Evolutionary conservation across 108 stramenopile species (phyloP), one percentile per base, ranked within the genome.

Genomic region (Cyclotella cryptica): DNA sequence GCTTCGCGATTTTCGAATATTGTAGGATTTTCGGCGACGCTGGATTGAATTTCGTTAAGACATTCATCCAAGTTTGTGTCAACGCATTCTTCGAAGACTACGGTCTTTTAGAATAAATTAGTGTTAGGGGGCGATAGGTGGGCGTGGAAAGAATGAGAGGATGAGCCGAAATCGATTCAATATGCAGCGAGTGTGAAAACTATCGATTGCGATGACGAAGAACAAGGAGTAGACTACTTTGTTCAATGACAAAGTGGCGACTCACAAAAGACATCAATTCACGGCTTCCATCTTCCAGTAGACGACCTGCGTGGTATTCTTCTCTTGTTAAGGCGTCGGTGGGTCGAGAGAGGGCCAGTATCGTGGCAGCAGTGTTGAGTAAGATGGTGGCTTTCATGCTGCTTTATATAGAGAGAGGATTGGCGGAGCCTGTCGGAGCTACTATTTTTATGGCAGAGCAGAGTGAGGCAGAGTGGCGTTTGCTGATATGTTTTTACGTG

Each of bases 41-140:
- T 7, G 13, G 46, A 12, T 19, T 75, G 28, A 18, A 75, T 75
- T 10, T 59, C 5, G 8, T 10, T 64, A 6, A 28, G 28, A 35
- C 74, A 75, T 5, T n/a, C 74, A 1, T 30, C 47, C 5, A 49
- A 0, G 46, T 28, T 6, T 13, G 4, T 1, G 49, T 27, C 28
- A 3, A 66, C 64, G 47, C 74, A 75, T 29, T 75, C 74, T 51
- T 65, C 64, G 22, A 75, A 75, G 8, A 72, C 17, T 19, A 72
- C 58, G 22, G 71, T 72, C 71, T 72, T 6, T 28, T 11, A 11
- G 28, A 40, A 63, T 26, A 9, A 12, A 6, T 35, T 35, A 6
- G 35, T 6, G 6, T 6, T 2, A 35, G 35, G 6, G 35, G 35
- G 35, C 35, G 35, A 35, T 35, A 2, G n/a, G n/a, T n/a, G 35